Base-by-base conservation (phyloP, 1,284 basidiomycete species). In the Pascua sp. region DNA sequence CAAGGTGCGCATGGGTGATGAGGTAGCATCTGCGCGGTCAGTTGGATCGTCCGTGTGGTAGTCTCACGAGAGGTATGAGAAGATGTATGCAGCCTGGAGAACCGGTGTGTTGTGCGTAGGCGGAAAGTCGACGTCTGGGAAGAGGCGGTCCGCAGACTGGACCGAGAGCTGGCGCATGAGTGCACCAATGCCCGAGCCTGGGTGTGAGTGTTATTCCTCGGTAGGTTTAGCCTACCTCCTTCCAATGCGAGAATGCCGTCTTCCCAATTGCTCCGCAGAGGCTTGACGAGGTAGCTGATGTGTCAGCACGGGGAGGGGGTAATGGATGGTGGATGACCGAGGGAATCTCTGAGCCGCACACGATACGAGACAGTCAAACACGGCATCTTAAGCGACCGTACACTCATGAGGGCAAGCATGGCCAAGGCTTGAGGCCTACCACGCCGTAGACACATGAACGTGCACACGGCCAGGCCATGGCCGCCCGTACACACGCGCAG, bases 1-100 rank as follows among this genome's bases (percentile, higher is more conserved):
- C 76, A 41, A 78, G 60, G 57, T 78, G 76, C 1, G 76, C 74
- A 49, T 78, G 76, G 2, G 75, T 76, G 50, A 78, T 66, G 50
- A 78, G 67, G 59, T 77, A 77, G 53, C 71, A 76, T 38, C 76
- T 77, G 50, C 4, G 12, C 12, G 13, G 38, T 49, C 24, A 49
- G 44, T 36, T 9, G 40, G 16, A 16, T 16, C 32, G 15, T 16
- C 12, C 11, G 24, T 15, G 49, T 4, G 37, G 51, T 18, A 42
- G 39, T 39, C 73, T 63, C 46, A 76, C 75, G 71, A 57, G 15
- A 78, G 63, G 49, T 66, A 66, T 8, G 71, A 72, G 56, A 76
- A 78, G 40, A 78, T 60, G 59, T 74, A 74, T 1, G 69, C 72
- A 1, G 76, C 75, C 60, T 73, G 66, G 18, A 77, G 62, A 11